Conservation (phyloP, 2,329 filamentous ascomycete genomes). For the Neocucurbitaria cava region DNA sequence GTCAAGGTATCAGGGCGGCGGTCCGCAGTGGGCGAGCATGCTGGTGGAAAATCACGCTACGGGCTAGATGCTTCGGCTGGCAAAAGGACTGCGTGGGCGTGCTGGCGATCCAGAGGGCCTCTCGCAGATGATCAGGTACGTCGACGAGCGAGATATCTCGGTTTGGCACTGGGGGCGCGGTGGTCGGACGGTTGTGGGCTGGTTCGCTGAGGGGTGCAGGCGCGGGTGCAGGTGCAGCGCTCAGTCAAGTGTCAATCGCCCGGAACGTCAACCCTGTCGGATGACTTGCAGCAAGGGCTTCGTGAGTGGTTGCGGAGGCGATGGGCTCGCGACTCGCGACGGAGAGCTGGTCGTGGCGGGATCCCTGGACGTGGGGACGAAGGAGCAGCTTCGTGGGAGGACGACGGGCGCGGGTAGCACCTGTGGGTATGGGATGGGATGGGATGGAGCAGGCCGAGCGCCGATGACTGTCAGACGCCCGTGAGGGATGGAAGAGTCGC, state of each 20-base stretch:
- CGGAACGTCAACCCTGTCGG: conserved; percentile 12
- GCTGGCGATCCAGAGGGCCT: conserved; percentile 1
- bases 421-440: conserved; percentile 15
- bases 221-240: no score
- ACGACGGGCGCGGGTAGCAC: conserved; percentile 16
- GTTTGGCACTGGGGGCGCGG: background rate
- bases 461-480: conserved; percentile 16
- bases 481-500: conserved; percentile 5
- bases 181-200: background rate
- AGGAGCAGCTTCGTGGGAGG: conserved; percentile 14
- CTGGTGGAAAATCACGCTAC: conserved; percentile 20
- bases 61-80: conserved; percentile 7
- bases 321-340: no score
- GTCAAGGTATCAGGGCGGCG: conserved; percentile 23
- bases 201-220: conserved; percentile 5
- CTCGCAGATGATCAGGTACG: conserved; percentile 18
- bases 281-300: conserved; percentile 23
- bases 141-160: background rate
- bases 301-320: conserved; percentile 6
- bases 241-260: conserved; percentile 5
- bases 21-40: conserved; percentile 24
- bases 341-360: conserved; percentile 12
- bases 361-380: conserved; percentile 28
- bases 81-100: conserved; percentile 4
- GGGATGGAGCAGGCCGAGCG: background rate